These are phyloP conservation scores for Waltergamsia citrina DNA, from an alignment of 2,329 filamentous ascomycete species.

Conservation along the genomic window DNA sequence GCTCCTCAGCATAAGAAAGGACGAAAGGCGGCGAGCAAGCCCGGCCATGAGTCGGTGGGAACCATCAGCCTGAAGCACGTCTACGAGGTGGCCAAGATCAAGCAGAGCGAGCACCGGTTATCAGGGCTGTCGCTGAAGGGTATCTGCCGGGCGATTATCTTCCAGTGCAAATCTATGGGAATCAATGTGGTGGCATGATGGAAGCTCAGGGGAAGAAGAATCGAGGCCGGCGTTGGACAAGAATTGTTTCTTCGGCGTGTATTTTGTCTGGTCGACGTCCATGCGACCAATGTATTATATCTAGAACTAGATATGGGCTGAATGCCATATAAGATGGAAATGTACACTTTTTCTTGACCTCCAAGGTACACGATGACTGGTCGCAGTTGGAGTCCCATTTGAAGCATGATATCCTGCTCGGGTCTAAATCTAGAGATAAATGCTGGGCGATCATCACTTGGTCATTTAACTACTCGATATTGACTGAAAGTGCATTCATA, in stretches of 20 bases:
- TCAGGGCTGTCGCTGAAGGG: slow-evolving; percentile 63
- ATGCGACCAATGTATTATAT: neutral
- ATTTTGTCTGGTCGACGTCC: neutral
- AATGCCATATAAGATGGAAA: neutral
- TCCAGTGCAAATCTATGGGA: slow-evolving; percentile 66
- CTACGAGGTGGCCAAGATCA: slow-evolving; percentile 96
- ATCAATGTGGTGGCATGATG: slow-evolving; percentile 56
- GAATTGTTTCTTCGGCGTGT: neutral
- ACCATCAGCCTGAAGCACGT: slow-evolving; percentile 88
- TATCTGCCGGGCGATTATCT: slow-evolving; percentile 65
- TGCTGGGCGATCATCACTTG: too few species aligned
- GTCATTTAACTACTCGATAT: too few species aligned
- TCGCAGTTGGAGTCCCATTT: too few species aligned
- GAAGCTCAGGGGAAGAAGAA: neutral
- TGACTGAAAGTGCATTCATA: too few species aligned
- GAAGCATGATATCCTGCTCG: too few species aligned
- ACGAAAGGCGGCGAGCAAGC: slow-evolving; percentile 66
- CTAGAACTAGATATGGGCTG: slow-evolving; percentile 1
- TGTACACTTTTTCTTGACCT: slow-evolving; percentile 1
- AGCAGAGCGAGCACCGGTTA: slow-evolving; percentile 67
- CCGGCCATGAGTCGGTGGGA: slow-evolving; percentile 71
- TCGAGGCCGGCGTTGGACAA: neutral
- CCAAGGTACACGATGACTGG: too few species aligned
- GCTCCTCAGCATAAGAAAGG: slow-evolving; percentile 64
- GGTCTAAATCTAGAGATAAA: too few species aligned